Conservation (phyloP, 1,284 basidiomycete genomes). For the Bondarzewia mesenterica region DNA sequence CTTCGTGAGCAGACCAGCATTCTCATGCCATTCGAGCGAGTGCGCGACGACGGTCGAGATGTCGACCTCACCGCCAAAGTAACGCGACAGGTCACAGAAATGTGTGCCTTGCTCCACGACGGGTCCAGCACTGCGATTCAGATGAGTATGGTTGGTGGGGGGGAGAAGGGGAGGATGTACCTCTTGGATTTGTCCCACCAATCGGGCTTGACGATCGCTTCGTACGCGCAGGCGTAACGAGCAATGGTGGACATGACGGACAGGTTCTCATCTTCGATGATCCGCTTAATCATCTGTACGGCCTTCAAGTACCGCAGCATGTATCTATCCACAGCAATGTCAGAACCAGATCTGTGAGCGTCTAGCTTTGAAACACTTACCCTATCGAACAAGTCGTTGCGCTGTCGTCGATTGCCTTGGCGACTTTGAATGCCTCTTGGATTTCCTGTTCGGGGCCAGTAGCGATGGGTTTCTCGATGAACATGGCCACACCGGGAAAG, state of each 20-base stretch:
- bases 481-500: conserved; percentile 89
- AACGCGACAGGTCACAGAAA: conserved; percentile 86
- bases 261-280: conserved; percentile 90
- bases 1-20: conserved; percentile 80
- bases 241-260: conserved; percentile 98
- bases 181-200: conserved; percentile 98
- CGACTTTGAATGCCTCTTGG: conserved; percentile 56
- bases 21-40: conserved; percentile 87
- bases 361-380: conserved; percentile 36
- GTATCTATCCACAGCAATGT: conserved; percentile 39
- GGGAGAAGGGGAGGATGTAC: conserved; percentile 22
- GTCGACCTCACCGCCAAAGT: conserved; percentile 97
- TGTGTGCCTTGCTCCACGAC: conserved; percentile 97
- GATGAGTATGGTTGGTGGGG: too few species aligned
- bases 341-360: too few species aligned
- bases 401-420: conserved; percentile 59
- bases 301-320: conserved; percentile 93
- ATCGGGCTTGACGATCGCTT: conserved; percentile 82
- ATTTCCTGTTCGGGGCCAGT: conserved; percentile 75
- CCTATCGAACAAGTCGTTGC: conserved; percentile 87
- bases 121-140: conserved; percentile 64
- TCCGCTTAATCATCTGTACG: conserved; percentile 97
- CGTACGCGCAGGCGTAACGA: conserved; percentile 92
- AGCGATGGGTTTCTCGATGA: conserved; percentile 92
- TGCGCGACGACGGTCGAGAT: conserved; percentile 78